Conservation (phyloP, 208 protist genomes). For the Paratrypanosoma confusum region DNA sequence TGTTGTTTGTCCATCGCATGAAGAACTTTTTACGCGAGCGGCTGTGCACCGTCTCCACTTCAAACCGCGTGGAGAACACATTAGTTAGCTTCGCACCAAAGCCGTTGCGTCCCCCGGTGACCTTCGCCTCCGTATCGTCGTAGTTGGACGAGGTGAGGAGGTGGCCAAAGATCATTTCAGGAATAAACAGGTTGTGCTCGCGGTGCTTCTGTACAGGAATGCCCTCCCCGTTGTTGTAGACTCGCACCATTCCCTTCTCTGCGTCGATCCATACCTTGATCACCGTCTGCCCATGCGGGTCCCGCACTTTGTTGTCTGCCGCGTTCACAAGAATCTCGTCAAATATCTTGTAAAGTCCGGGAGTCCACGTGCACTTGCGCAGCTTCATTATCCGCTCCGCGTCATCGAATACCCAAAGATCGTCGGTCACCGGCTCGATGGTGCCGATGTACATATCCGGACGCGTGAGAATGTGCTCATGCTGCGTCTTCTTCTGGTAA, state of each 20-base stretch:
- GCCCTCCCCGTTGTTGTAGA: conserved; percentile 98
- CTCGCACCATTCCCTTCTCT: conserved; percentile 86
- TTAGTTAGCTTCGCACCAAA: conserved; percentile 99
- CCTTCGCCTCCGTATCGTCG: conserved; percentile 96
- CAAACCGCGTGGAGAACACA: conserved; percentile 98
- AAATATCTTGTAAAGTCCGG: conserved; percentile 99
- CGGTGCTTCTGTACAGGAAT: conserved; percentile 96
- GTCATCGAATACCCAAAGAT: conserved; percentile 94
- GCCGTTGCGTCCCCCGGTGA: conserved; percentile 94
- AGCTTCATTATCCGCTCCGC: conserved; percentile 86
- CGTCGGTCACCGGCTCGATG: conserved; percentile 81
- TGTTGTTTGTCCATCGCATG: conserved; percentile 97
- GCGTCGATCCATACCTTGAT: conserved; percentile 95
- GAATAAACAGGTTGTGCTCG: conserved; percentile 97
- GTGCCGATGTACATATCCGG: conserved; percentile 99
- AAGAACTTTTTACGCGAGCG: conserved; percentile 87
- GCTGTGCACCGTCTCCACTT: conserved; percentile 95
- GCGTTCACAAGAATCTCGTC: conserved; percentile 99
- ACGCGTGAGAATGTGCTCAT: conserved; percentile 97
- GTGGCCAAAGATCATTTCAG: conserved; percentile 99
- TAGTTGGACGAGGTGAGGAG: conserved; percentile 99
- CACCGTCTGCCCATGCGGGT: conserved; percentile 74
- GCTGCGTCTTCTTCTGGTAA: conserved; percentile 95
- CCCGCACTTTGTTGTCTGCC: conserved; percentile 98
- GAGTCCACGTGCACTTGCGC: conserved; percentile 93